A percentile compares a stretch with the other conserved stretches of the same genome.
Conservation (phyloP, 2,329 filamentous ascomycete species). For the Phyllosticta capitalensis region DNA sequence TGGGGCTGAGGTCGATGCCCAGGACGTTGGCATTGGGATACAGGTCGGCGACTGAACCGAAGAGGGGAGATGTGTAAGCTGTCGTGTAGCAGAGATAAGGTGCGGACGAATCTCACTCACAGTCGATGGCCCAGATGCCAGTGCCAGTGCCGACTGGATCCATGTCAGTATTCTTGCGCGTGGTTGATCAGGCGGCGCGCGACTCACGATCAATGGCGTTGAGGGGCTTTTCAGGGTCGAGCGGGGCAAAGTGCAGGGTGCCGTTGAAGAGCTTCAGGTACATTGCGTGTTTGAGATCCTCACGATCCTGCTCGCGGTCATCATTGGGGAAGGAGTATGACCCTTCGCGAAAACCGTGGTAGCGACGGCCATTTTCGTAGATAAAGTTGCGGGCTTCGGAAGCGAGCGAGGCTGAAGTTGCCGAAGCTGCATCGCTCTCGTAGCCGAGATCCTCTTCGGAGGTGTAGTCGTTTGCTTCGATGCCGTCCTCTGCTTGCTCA, state of each 20-base stretch:
- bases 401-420: conserved; percentile 25
- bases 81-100: background rate
- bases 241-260: conserved; percentile 44
- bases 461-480: conserved; percentile 15
- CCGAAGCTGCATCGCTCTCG: conserved; percentile 15
- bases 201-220: conserved; percentile 40
- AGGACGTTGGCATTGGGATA: conserved; percentile 12
- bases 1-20: conserved; percentile 19
- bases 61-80: background rate
- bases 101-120: conserved; percentile 4
- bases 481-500: conserved; percentile 13
- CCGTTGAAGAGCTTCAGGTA: conserved; percentile 33
- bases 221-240: conserved; percentile 36
- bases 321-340: conserved; percentile 52
- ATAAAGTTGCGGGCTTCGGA: conserved; percentile 40
- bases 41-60: conserved; percentile 11
- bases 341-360: conserved; percentile 47
- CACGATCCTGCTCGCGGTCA: conserved; percentile 49
- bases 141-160: conserved; percentile 44
- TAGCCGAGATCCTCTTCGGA: conserved; percentile 15
- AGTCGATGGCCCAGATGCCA: conserved; percentile 50
- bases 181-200: background rate
- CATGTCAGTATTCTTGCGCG: background rate
- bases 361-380: conserved; percentile 50
- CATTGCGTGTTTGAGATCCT: conserved; percentile 49